Base-by-base conservation (phyloP, 345 rosid species). In the Noccaea caerulescens region DNA sequence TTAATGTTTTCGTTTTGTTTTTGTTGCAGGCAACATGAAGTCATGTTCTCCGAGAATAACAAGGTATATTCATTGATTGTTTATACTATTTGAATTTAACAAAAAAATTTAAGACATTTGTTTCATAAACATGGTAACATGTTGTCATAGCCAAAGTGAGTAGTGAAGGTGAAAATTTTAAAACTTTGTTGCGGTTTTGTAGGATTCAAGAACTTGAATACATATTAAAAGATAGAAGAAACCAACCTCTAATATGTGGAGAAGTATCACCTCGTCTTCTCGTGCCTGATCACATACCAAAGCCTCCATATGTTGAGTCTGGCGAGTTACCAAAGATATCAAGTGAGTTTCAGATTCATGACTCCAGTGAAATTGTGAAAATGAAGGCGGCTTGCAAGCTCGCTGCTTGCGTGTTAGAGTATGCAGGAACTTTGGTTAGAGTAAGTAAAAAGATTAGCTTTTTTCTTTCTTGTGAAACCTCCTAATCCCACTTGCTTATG, bases 361-460 rank as follows among this genome's bases (percentile, higher is more conserved):
- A 88, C 76, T 62, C 96, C 71, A 83, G 84, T 39, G 90, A 89
- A 61, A 82, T 90, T 54, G 72, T 67, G 55, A 71, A 67, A 62
- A 90, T 90, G 97, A 88, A 83, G 66, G 93, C 88, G 72, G 93
- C 93, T 1, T 85, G 92, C 46, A 83, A 88, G 83, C 96, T 93
- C 58, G 96, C 97, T 13, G 96, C 98, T 71, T 85, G 87, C 32
- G 97, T 93, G 8, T 72, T 93, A 50, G 77, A 84, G 20, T 72
- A 75, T 73, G 96, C 98, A 6, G 92, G 97, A 65, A 86, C 83
- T 58, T 75, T 93, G 71, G 89, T 88, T 62, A 82, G 79, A 88
- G 97, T 93, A 80, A 75, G 71, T 71, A 32, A 61, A 52, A 32
- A 61, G 83, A 77, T 75, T 44, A 27, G 45, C 9, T 39, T 14